Conservation (phyloP, 2,329 filamentous ascomycete genomes). For the Colletotrichum graminicola region DNA sequence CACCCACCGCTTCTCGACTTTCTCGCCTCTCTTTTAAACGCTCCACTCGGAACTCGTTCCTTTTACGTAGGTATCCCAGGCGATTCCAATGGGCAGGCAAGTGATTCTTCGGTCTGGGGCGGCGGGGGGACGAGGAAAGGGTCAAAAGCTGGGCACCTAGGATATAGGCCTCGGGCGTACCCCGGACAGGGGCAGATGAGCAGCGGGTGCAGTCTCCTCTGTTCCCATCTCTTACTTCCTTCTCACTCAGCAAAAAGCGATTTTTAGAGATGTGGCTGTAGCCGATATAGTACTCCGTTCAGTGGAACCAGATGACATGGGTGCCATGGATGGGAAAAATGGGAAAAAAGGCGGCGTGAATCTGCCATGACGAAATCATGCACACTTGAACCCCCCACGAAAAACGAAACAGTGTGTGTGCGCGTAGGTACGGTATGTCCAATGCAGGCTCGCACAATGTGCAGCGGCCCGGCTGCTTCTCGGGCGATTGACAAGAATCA, state of each 20-base stretch:
- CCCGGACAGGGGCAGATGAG: constrained; percentile 32
- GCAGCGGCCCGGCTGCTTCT: constrained; percentile 32
- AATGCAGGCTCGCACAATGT: neutral
- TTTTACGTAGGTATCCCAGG: neutral
- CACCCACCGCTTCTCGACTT: constrained; percentile 1
- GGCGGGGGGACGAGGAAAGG: constrained; percentile 1
- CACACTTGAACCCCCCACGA: constrained; percentile 20
- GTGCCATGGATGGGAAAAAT: constrained; percentile 28
- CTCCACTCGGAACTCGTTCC: constrained; percentile 2
- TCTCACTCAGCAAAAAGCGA: constrained; percentile 24
- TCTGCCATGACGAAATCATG: constrained; percentile 10
- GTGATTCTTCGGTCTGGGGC: neutral
- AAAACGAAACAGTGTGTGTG: neutral
- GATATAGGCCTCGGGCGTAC: constrained; percentile 37
- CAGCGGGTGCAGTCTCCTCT: constrained; percentile 10
- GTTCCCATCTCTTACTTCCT: neutral
- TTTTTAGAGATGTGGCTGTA: constrained; percentile 35
- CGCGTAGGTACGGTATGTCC: neutral
- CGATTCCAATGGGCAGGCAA: neutral
- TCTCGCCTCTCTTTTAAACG: constrained; percentile 11
- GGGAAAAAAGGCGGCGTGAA: constrained; percentile 14
- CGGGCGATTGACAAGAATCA: constrained; percentile 35
- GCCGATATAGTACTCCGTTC: constrained; percentile 35
- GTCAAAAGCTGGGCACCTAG: constrained; percentile 2
- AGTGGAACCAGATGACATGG: constrained; percentile 33